Conservation (phyloP, 352 stramenopile genomes). For the Globisporangium recalcitrans region DNA sequence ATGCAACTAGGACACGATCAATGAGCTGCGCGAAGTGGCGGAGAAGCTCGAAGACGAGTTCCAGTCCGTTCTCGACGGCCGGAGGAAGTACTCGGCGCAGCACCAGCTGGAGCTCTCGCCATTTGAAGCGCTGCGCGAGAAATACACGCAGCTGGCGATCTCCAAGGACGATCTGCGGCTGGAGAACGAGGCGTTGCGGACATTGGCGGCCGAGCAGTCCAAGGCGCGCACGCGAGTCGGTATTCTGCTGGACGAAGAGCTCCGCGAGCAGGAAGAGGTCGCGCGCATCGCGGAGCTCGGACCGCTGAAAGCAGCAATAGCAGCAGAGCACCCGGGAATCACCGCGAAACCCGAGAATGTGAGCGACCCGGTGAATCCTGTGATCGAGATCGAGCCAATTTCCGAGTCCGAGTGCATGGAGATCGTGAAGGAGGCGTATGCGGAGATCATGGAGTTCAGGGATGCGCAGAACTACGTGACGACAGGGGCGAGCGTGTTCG, state of each 20-base stretch:
- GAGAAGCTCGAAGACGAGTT: conserved; percentile 47
- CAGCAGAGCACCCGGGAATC: background rate
- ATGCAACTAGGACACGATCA: conserved; percentile 43
- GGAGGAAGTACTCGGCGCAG: conserved; percentile 15
- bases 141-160: conserved; percentile 46
- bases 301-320: background rate
- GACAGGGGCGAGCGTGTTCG: conserved; percentile 53
- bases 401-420: conserved; percentile 39
- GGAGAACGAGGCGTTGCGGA: conserved; percentile 53
- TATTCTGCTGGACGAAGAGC: conserved; percentile 53
- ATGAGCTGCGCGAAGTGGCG: conserved; percentile 43
- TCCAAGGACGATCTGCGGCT: conserved; percentile 47
- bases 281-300: background rate
- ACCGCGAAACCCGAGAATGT: conserved; percentile 7
- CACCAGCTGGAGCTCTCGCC: conserved; percentile 7
- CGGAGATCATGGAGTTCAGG: conserved; percentile 36
- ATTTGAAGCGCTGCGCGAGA: conserved; percentile 38
- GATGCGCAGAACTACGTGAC: conserved; percentile 35
- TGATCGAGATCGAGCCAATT: conserved; percentile 29
- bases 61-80: conserved; percentile 26
- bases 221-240: conserved; percentile 48
- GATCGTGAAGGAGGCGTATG: conserved; percentile 40
- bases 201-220: conserved; percentile 46
- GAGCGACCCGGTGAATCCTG: background rate
- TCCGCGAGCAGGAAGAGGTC: conserved; percentile 25